These are phyloP conservation scores for Phytophthora pluvialis DNA, from an alignment of 352 stramenopile species.

Conservation along the genomic window DNA sequence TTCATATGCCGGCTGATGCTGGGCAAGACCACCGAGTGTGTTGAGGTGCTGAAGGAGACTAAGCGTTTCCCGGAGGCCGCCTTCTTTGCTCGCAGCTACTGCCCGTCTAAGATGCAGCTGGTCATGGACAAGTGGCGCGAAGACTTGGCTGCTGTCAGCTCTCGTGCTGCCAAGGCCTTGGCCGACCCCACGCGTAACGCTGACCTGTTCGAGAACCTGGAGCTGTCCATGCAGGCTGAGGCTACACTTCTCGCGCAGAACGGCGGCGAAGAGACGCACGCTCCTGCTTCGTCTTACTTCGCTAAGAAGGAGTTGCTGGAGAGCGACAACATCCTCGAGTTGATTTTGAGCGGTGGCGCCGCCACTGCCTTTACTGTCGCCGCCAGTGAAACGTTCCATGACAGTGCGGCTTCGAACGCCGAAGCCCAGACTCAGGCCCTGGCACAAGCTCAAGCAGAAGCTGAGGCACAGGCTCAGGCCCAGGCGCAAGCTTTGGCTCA, in stretches of 20 bases:
- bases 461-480: slow-evolving; percentile 34
- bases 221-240: slow-evolving; percentile 95
- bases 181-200: slow-evolving; percentile 92
- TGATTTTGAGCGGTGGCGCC: slow-evolving; percentile 48
- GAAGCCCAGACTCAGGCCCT: slow-evolving; percentile 31
- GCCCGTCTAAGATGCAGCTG: slow-evolving; percentile 94
- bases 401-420: slow-evolving; percentile 18
- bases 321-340: slow-evolving; percentile 61
- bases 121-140: slow-evolving; percentile 97
- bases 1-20: slow-evolving; percentile 97
- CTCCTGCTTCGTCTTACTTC: slow-evolving; percentile 79
- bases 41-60: slow-evolving; percentile 95
- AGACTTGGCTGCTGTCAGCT: slow-evolving; percentile 87
- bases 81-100: slow-evolving; percentile 98
- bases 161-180: slow-evolving; percentile 94
- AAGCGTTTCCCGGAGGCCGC: slow-evolving; percentile 97
- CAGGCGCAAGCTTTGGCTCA: slow-evolving; percentile 34
- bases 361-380: slow-evolving; percentile 20
- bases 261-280: slow-evolving; percentile 52
- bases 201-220: slow-evolving; percentile 96
- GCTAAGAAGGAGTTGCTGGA: slow-evolving; percentile 70
- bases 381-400: slow-evolving; percentile 19
- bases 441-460: slow-evolving; percentile 35
- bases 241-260: slow-evolving; percentile 87
- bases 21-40: slow-evolving; percentile 94